Evolutionary conservation across 2,329 filamentous ascomycete species (phyloP), one percentile per base, ranked within the genome.

Genomic region (Pochonia chlamydosporia): DNA sequence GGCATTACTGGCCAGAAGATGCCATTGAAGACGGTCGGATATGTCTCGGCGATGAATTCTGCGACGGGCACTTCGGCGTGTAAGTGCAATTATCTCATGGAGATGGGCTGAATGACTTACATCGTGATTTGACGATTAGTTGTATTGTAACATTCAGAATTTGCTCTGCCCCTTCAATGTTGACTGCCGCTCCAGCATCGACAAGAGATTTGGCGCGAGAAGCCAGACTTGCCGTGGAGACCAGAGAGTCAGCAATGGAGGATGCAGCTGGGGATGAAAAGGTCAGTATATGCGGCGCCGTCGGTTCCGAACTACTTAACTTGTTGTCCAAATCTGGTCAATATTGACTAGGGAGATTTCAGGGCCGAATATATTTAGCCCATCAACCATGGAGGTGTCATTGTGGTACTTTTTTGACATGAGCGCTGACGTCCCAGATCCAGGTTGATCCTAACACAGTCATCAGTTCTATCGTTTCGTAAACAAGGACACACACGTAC

Each of bases 1-100:
- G 57, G 54, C 47, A 56, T 49, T 5, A 55, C 47, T 3, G 57
- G 56, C 57, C 56, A 58, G 40, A 56, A 59, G 10, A 44, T 47
- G 9, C 46, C 50, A 14, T 45, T 42, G 31, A 57, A 48, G 2
- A 52, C 31, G 6, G 52, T 51, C 4, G 52, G 28, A 11, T 46
- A 46, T 31, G 49, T 48, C 21, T 49, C 51, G n/a, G 49, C 41
- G 21, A 54, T 33, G 24, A 59, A 43, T n/a, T 59, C 55, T 2
- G 46, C 52, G 3, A 57, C 46, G 1, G 56, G 55, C 7, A 56
- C 57, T 57, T 16, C 13, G 16, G 16, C 11, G 18, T 9, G 2
- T 26, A 13, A 11, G 42, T 55, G 4, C 44, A 26, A 28, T 21
- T 2, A 9, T 43, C n/a, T 7, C n/a, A 23, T 28, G 9, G 20